These are phyloP conservation scores for Eutypa lata DNA, from an alignment of 2,329 filamentous ascomycete genomes.

Conservation along the genomic window DNA sequence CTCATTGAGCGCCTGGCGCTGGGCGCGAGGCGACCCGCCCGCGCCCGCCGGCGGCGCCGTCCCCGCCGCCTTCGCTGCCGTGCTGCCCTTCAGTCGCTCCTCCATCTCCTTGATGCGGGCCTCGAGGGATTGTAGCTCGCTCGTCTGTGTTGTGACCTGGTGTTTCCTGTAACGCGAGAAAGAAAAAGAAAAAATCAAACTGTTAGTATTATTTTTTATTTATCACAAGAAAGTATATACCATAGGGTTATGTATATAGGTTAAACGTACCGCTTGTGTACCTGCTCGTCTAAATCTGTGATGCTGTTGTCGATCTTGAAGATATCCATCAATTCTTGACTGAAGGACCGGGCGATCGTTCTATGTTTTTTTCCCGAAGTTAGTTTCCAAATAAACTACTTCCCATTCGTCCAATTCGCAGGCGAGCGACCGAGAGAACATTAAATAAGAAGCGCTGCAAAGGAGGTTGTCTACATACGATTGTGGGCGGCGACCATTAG, in stretches of 20 bases:
- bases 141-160: conserved; percentile 67
- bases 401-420: conserved; percentile 45
- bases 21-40: conserved; percentile 19
- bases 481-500: conserved; percentile 72
- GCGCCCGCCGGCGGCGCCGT: conserved; percentile 11
- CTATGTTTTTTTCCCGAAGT: too few species aligned
- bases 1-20: conserved; percentile 26
- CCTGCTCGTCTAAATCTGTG: conserved; percentile 68
- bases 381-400: too few species aligned
- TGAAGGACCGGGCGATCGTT: conserved; percentile 84
- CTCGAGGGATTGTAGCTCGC: conserved; percentile 84
- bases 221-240: too few species aligned
- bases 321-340: conserved; percentile 78
- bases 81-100: conserved; percentile 58
- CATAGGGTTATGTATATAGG: conserved; percentile 5
- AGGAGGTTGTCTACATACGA: conserved; percentile 60
- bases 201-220: too few species aligned
- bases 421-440: neutral
- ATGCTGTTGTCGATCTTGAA: conserved; percentile 83
- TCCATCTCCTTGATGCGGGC: conserved; percentile 82
- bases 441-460: neutral
- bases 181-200: neutral
- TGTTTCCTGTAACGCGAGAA: conserved; percentile 63
- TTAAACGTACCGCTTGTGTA: conserved; percentile 73
- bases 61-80: conserved; percentile 11